Evolutionary conservation across 2,329 filamentous ascomycete species (phyloP), one percentile per base, ranked within the genome.

Genomic region (Clonostachys byssicola): DNA sequence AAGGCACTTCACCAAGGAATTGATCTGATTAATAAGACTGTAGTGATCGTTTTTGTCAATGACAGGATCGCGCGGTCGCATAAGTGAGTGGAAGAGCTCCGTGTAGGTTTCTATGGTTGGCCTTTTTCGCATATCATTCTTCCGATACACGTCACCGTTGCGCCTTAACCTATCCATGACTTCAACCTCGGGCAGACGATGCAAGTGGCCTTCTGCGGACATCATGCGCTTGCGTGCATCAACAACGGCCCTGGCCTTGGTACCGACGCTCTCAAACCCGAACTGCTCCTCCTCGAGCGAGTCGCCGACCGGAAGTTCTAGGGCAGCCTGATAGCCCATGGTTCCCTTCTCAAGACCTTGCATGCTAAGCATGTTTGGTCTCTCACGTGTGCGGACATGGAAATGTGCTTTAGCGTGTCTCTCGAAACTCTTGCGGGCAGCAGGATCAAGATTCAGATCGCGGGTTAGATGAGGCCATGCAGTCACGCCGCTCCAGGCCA

Each of bases 331-430:
- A 60, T 82, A 88, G 46, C 86, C 86, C 59, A 88, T 73, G 16
- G 83, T 86, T 40, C 86, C 86, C 60, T 83, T 83, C 60, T 89
- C 86, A 34, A 86, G 65, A 4, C 85, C 86, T 53, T 86, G 81
- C 71, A 85, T 83, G 68, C 82, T 86, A 49, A 88, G 72, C 85
- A 88, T 89, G 60, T 78, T 86, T 39, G 86, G 86, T 18, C 80
- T 67, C 59, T 87, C 83, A 42, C 75, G 72, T 52, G 78, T 81
- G 47, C 75, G 73, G 39, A 80, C 71, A 57, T 79, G 77, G 60
- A 81, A 83, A 59, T 83, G 80, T 48, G 78, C 74, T 47, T 72
- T 73, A 49, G 67, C 68, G 51, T 70, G 72, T 56, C 70, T 70
- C 45, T 64, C 65, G 38, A 66, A 66, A 47, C 68, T 67, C 45